Evolutionary conservation across 345 rosid genomes (phyloP).

Genomic region (Aquilaria yunnanensis): DNA sequence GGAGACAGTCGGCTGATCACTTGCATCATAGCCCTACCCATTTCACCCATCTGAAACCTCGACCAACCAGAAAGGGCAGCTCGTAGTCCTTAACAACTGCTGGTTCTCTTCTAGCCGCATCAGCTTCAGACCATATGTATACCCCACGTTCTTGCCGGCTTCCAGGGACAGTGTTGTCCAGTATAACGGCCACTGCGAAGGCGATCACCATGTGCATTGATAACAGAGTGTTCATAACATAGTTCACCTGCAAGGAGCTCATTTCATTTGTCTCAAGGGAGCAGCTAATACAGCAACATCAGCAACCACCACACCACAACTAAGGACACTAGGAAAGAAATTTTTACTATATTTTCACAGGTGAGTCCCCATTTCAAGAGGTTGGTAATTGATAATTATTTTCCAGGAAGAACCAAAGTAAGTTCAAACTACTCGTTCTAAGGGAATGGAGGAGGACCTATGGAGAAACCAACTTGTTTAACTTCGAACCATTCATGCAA

Average conservation of each 20-base stretch:
- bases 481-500: no score
- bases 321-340: no score
- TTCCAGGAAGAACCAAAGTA: no score
- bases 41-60: constrained; percentile 90
- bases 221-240: constrained; percentile 71
- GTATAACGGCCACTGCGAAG: constrained; percentile 73
- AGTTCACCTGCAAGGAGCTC: constrained; percentile 61
- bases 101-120: constrained; percentile 83
- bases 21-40: constrained; percentile 81
- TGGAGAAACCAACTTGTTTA: no score
- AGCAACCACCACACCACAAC: no score
- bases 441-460: no score
- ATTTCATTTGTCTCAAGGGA: no score
- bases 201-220: constrained; percentile 86
- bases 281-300: no score
- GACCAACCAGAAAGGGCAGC: constrained; percentile 78
- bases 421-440: no score
- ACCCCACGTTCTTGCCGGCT: constrained; percentile 88
- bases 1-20: not conserved
- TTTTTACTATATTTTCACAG: no score
- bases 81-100: constrained; percentile 80
- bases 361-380: no score
- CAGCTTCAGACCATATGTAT: constrained; percentile 84
- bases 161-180: constrained; percentile 97
- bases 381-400: no score